Conservation (phyloP, 148 eudicot genomes). For the Rhododendron griersonianum region DNA sequence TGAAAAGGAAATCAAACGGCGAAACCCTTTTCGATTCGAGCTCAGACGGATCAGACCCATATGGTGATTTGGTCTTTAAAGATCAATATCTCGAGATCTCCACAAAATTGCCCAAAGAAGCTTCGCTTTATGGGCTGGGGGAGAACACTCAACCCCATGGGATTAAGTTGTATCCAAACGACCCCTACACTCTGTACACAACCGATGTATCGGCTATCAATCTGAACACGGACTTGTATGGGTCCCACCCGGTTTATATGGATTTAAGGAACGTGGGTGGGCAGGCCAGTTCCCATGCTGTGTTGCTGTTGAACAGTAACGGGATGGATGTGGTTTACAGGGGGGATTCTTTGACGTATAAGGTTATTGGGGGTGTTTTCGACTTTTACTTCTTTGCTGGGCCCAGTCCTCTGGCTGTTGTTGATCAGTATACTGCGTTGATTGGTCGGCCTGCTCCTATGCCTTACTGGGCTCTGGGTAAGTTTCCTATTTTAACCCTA, state of each 20-base stretch:
- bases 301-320: conserved; percentile 78
- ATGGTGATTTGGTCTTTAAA: conserved; percentile 54
- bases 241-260: conserved; percentile 97
- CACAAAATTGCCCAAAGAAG: conserved; percentile 65
- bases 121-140: conserved; percentile 82
- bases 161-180: conserved; percentile 70
- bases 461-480: conserved; percentile 98
- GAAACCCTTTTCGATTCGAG: conserved; percentile 70
- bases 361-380: conserved; percentile 89
- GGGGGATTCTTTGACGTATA: conserved; percentile 79
- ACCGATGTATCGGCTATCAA: conserved; percentile 75
- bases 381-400: conserved; percentile 94
- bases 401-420: conserved; percentile 70
- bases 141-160: conserved; percentile 91
- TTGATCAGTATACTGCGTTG: conserved; percentile 82
- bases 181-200: conserved; percentile 79
- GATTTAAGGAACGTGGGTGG: conserved; percentile 76
- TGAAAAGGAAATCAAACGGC: conserved; percentile 65
- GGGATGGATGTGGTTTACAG: conserved; percentile 91
- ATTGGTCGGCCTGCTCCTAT: conserved; percentile 95
- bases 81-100: conserved; percentile 86
- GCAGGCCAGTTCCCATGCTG: conserved; percentile 59
- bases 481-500: conserved; percentile 4
- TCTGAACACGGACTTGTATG: conserved; percentile 75
- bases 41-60: conserved; percentile 46